phyloP scores from a whole-genome alignment of 2,329 filamentous ascomycete genomes.

The Elsinoe batatas region DNA sequence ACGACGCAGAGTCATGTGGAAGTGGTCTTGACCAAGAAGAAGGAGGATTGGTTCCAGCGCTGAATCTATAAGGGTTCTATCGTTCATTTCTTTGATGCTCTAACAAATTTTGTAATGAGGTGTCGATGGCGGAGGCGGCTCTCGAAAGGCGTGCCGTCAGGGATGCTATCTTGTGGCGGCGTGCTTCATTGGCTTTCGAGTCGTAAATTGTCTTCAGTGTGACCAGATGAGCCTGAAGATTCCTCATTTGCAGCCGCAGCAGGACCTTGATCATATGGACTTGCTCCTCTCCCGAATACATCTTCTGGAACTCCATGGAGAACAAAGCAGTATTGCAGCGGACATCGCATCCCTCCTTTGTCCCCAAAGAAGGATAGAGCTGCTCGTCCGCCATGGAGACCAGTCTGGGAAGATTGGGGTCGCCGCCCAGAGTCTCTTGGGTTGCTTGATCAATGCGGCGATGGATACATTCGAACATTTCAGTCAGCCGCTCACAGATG shows the following conservation, averaged over 20 bases:
- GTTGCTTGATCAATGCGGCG: not conserved
- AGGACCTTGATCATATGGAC: not conserved
- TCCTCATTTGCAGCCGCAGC: not conserved
- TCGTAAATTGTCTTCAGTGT: not conserved
- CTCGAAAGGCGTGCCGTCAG: not conserved
- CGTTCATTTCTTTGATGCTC: not conserved
- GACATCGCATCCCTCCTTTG: not conserved
- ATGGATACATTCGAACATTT: not conserved
- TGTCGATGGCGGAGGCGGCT: not conserved
- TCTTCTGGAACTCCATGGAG: not conserved
- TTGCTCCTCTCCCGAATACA: not conserved
- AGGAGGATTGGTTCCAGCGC: not conserved
- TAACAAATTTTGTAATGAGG: not conserved
- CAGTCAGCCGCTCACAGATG: not conserved
- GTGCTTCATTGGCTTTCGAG: not conserved
- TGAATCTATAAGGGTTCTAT: not conserved
- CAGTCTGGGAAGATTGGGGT: not conserved
- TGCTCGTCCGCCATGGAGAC: not conserved
- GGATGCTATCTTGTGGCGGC: not conserved
- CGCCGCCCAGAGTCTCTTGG: not conserved
- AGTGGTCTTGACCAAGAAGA: not conserved
- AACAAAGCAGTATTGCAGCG: not conserved
- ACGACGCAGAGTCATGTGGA: not conserved
- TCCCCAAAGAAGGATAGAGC: not conserved
- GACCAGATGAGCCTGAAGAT: not conserved